Percentiles rank a stretch among this genome's conserved stretches.
Evolutionary conservation across 345 rosid genomes (phyloP).

Genomic region (Ricinus communis): DNA sequence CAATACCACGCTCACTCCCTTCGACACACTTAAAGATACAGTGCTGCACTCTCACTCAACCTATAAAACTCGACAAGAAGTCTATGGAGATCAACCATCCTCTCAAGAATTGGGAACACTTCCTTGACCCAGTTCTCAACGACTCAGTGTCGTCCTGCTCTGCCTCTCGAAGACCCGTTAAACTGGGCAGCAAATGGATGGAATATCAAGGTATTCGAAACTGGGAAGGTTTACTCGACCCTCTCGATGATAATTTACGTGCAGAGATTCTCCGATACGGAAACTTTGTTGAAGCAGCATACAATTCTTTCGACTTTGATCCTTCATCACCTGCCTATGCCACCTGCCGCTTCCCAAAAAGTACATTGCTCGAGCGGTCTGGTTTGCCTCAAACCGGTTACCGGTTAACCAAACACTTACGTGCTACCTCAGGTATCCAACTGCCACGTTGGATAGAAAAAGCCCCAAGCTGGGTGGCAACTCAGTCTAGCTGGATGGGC

Average conservation of each 20-base stretch:
- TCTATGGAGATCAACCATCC: too few relatives aligned
- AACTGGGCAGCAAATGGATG: constrained; percentile 25
- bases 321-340: constrained; percentile 33
- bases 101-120: too few relatives aligned
- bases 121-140: too few relatives aligned
- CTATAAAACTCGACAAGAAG: too few relatives aligned
- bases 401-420: constrained; percentile 22
- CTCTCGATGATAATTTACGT: constrained; percentile 24
- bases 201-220: constrained; percentile 31
- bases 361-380: constrained; percentile 3
- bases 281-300: constrained; percentile 26
- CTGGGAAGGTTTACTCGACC: constrained; percentile 37
- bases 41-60: too few relatives aligned
- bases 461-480: constrained; percentile 18
- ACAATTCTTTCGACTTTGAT: constrained; percentile 30
- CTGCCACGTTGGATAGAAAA: constrained; percentile 23
- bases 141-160: neutral
- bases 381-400: constrained; percentile 24
- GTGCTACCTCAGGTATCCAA: constrained; percentile 25
- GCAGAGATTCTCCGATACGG: constrained; percentile 30
- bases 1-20: too few relatives aligned
- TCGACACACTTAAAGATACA: too few relatives aligned
- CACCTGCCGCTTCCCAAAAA: constrained; percentile 18
- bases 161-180: neutral
- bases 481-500: constrained; percentile 32